A percentile compares a stretch with the other conserved stretches of the same genome.
Conservation (phyloP, 345 rosid genomes). For the Brassica nigra region DNA sequence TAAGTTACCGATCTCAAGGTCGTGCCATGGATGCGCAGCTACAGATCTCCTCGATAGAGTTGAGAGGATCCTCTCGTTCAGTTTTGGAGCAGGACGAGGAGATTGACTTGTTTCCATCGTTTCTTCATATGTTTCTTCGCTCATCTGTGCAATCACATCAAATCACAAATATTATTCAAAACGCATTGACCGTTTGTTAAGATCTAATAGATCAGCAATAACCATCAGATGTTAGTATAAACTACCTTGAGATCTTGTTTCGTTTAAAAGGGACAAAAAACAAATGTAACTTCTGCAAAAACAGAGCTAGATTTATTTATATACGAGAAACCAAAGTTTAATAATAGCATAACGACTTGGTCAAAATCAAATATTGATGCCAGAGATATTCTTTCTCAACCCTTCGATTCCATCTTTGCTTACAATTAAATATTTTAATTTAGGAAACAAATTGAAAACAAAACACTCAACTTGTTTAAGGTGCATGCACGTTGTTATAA, state of each 20-base stretch:
- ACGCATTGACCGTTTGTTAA: neutral
- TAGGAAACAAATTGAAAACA: neutral
- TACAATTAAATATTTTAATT: neutral
- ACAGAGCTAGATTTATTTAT: conserved; percentile 10
- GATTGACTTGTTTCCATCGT: conserved; percentile 33
- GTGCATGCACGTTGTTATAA: conserved; percentile 35
- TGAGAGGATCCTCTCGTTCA: conserved; percentile 94
- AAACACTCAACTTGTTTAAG: conserved; percentile 13
- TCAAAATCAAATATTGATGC: conserved; percentile 25
- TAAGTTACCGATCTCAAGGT: conserved; percentile 81
- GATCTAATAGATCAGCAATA: neutral
- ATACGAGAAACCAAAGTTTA: conserved; percentile 26
- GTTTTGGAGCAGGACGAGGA: conserved; percentile 50
- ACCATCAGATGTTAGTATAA: conserved; percentile 7
- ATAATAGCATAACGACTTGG: conserved; percentile 37
- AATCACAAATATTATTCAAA: neutral
- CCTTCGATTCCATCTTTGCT: conserved; percentile 19
- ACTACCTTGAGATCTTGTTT: conserved; percentile 34
- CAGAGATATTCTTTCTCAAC: conserved; percentile 42
- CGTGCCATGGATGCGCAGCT: conserved; percentile 99
- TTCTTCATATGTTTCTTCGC: conserved; percentile 43
- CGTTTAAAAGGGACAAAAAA: conserved; percentile 14
- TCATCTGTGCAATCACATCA: conserved; percentile 43
- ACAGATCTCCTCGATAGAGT: conserved; percentile 89
- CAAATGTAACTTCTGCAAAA: conserved; percentile 26